Conservation (phyloP, 2,329 filamentous ascomycete genomes). For the Xylariaceae sp. region DNA sequence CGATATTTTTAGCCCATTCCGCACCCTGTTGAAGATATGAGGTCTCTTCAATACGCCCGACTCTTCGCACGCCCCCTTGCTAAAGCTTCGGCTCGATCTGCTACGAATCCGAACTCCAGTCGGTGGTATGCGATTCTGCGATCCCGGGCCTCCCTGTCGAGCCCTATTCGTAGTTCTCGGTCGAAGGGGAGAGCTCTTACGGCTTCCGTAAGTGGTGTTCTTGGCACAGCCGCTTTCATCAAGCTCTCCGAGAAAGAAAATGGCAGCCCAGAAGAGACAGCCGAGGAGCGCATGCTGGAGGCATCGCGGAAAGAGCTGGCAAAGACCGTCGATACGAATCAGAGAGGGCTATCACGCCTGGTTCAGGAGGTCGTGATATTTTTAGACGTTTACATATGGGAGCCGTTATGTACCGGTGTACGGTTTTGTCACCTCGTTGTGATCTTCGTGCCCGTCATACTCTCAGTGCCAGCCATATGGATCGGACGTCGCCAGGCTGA, state of each 20-base stretch:
- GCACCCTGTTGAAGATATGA: conserved; percentile 38
- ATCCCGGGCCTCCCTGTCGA: conserved; percentile 6
- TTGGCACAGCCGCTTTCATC: conserved; percentile 55
- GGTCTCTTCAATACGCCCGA: conserved; percentile 39
- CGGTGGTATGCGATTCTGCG: conserved; percentile 24
- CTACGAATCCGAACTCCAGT: conserved; percentile 6
- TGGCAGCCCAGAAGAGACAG: conserved; percentile 52
- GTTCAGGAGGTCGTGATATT: conserved; percentile 58
- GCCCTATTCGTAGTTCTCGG: conserved; percentile 11
- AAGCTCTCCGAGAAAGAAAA: conserved; percentile 53
- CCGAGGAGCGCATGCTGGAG: conserved; percentile 82
- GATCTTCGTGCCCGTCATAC: conserved; percentile 88
- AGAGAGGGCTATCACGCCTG: conserved; percentile 53
- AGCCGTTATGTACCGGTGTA: conserved; percentile 79
- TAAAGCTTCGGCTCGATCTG: conserved; percentile 13
- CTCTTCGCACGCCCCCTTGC: conserved; percentile 37
- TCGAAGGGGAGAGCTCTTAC: conserved; percentile 35
- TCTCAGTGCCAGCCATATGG: conserved; percentile 75
- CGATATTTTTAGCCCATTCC: conserved; percentile 9
- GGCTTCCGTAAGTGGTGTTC: conserved; percentile 35
- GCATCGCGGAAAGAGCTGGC: conserved; percentile 71
- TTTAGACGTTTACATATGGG: conserved; percentile 68
- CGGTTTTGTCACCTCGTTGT: conserved; percentile 81
- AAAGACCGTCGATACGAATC: conserved; percentile 59
- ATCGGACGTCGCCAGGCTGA: conserved; percentile 60